A percentile compares a stretch with the other conserved stretches of the same genome.
These are phyloP conservation scores for Sclerotinia minor DNA, from an alignment of 2,329 filamentous ascomycete genomes.

Conservation along the genomic window DNA sequence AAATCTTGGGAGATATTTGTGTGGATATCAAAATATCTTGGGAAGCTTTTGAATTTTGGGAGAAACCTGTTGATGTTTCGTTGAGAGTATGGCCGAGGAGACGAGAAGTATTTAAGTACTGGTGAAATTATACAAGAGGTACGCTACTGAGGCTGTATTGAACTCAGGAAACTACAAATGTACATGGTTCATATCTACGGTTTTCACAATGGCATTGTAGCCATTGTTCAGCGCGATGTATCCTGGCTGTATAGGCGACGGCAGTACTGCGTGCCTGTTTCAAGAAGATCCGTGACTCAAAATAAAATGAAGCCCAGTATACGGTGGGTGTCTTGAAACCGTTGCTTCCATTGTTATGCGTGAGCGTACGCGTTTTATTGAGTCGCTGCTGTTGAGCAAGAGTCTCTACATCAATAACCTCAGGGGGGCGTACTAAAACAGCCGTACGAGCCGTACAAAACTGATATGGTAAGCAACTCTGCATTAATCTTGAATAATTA, in stretches of 20 bases:
- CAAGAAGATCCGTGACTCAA: background rate
- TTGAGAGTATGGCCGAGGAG: too few species aligned
- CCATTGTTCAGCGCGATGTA: background rate
- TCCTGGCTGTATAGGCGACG: too few species aligned
- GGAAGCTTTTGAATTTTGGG: background rate
- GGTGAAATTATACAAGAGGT: background rate
- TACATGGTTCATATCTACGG: background rate
- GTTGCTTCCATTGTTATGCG: background rate
- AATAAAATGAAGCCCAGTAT: background rate
- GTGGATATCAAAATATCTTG: background rate
- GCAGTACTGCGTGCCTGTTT: background rate
- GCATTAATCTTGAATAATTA: background rate
- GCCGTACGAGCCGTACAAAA: too few species aligned
- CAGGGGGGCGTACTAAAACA: background rate
- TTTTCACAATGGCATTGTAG: background rate
- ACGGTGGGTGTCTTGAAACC: background rate
- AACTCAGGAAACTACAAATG: background rate
- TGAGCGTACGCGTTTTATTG: background rate
- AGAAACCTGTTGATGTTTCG: background rate
- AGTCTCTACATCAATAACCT: background rate
- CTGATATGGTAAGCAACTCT: background rate
- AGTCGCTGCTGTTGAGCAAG: background rate
- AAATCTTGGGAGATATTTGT: background rate
- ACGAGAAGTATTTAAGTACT: background rate
- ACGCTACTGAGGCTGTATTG: too few species aligned